Conservation (phyloP, 2,329 filamentous ascomycete genomes). For the Aspergillus felis region DNA sequence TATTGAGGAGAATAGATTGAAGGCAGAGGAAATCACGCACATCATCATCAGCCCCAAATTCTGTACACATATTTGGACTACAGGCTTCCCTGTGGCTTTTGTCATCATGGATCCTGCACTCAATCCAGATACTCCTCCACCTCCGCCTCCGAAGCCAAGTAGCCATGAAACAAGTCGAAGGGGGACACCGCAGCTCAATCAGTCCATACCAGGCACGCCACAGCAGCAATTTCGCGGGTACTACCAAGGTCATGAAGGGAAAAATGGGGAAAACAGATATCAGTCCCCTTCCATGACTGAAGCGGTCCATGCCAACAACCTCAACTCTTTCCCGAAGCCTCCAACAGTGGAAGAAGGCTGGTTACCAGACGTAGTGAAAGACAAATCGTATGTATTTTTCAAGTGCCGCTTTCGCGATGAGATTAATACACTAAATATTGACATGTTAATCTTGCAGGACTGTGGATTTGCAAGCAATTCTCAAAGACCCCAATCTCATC, state of each 20-base stretch:
- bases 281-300: slow-evolving; percentile 8
- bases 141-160: slow-evolving; percentile 67
- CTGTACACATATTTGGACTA: background rate
- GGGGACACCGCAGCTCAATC: slow-evolving; percentile 56
- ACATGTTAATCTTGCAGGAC: slow-evolving; percentile 21
- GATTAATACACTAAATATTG: background rate
- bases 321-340: slow-evolving; percentile 22
- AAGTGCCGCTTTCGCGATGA: background rate
- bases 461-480: slow-evolving; percentile 66
- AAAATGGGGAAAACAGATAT: slow-evolving; percentile 5
- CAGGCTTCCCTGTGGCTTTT: slow-evolving; percentile 10
- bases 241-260: slow-evolving; percentile 18
- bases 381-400: slow-evolving; percentile 67
- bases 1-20: background rate
- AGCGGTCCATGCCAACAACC: slow-evolving; percentile 8
- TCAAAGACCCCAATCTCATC: slow-evolving; percentile 66
- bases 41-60: background rate
- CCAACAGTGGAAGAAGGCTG: slow-evolving; percentile 58
- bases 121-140: slow-evolving; percentile 57
- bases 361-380: slow-evolving; percentile 71
- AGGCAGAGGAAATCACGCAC: background rate
- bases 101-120: slow-evolving; percentile 27
- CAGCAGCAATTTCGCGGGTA: slow-evolving; percentile 28
- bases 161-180: slow-evolving; percentile 66
- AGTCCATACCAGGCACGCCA: slow-evolving; percentile 43